Evolutionary conservation across 805 yeast species (phyloP).

Genomic region (Candida cerambycidarum): DNA sequence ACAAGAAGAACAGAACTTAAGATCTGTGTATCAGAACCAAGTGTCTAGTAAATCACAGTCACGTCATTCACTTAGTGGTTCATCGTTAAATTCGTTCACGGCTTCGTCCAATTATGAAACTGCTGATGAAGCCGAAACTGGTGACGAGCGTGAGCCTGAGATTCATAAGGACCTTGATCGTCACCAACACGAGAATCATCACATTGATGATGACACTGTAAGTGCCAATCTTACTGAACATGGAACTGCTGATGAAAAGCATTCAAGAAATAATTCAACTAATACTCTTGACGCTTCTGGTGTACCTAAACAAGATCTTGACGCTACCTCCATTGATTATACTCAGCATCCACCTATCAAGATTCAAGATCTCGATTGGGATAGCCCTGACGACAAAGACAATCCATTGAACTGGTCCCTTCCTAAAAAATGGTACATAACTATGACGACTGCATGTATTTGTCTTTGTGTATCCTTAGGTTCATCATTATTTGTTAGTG

Average conservation of each 20-base stretch:
- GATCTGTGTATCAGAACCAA: conserved; percentile 7
- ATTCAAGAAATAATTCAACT: not conserved
- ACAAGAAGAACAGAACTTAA: conserved; percentile 21
- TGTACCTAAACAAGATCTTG: not conserved
- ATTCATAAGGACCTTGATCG: too few relatives aligned
- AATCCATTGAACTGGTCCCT: conserved; percentile 71
- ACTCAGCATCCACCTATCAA: not conserved
- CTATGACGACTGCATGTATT: conserved; percentile 61
- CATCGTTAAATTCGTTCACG: conserved; percentile 18
- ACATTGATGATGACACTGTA: not conserved
- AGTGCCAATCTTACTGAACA: conserved; percentile 7
- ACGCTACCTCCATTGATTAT: not conserved
- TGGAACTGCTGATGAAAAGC: conserved; percentile 6
- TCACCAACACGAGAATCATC: not conserved
- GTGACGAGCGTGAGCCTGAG: not conserved
- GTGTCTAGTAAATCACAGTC: conserved; percentile 5
- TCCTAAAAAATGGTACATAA: conserved; percentile 62
- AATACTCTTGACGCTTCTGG: not conserved
- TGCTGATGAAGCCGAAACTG: conserved; percentile 24
- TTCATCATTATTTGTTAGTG: conserved; percentile 68
- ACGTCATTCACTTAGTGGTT: not conserved
- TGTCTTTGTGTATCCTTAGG: conserved; percentile 76
- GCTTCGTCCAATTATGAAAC: conserved; percentile 35
- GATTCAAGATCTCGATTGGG: conserved; percentile 48
- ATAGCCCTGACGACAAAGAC: conserved; percentile 56